phyloP scores from a whole-genome alignment of 2,329 filamentous ascomycete species.

The Emmonsia crescens region DNA sequence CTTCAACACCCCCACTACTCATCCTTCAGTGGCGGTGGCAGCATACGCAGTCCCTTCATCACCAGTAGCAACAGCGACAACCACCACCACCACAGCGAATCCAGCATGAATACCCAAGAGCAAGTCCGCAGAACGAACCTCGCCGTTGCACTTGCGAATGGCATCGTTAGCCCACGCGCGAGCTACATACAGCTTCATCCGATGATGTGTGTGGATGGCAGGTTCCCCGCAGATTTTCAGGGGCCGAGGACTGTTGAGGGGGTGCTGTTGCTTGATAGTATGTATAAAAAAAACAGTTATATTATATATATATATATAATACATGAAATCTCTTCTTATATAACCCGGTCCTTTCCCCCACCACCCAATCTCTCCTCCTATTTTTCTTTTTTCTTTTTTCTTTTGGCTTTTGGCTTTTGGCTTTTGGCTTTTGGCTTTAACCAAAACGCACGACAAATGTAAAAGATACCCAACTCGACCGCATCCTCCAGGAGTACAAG shows the following conservation, averaged over 20 bases:
- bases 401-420: too few relatives aligned
- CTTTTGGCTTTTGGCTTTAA: too few relatives aligned
- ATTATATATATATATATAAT: background rate
- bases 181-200: constrained; percentile 16
- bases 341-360: background rate
- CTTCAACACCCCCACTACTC: background rate
- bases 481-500: constrained; percentile 17
- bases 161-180: constrained; percentile 12
- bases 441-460: background rate
- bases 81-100: constrained; percentile 1
- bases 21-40: background rate
- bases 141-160: constrained; percentile 15
- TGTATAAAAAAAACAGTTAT: constrained; percentile 4
- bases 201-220: constrained; percentile 16
- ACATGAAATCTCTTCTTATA: background rate
- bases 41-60: background rate
- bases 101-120: constrained; percentile 6
- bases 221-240: constrained; percentile 16
- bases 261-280: constrained; percentile 17
- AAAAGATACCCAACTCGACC: constrained; percentile 17
- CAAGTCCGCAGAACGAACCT: constrained; percentile 15
- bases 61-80: background rate
- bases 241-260: constrained; percentile 15
- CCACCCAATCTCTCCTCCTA: background rate
- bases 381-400: background rate